Evolutionary conservation across 1,284 basidiomycete genomes (phyloP).

Genomic region (Cerrena zonata): DNA sequence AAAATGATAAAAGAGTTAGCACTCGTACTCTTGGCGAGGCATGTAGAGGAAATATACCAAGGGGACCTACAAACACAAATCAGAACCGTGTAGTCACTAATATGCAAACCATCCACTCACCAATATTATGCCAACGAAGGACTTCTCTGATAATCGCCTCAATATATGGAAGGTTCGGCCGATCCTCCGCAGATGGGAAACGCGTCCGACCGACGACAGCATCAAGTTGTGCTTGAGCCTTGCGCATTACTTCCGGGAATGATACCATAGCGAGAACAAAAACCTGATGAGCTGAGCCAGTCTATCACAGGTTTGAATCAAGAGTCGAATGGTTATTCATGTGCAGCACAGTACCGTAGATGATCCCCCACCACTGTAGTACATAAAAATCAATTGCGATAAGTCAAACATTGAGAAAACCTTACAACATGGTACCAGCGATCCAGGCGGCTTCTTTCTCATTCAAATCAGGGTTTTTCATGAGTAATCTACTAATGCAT

Average conservation of each 20-base stretch:
- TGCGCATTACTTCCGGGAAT: conserved; percentile 19
- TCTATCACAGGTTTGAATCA: background rate
- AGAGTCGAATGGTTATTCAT: background rate
- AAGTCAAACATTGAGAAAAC: background rate
- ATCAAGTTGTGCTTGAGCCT: conserved; percentile 26
- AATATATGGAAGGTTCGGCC: conserved; percentile 22
- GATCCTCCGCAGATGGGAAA: conserved; percentile 24
- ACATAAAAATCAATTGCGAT: background rate
- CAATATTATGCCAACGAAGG: background rate
- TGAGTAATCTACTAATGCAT: conserved; percentile 11
- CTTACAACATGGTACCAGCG: conserved; percentile 17
- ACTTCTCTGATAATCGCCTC: conserved; percentile 25
- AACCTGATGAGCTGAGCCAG: background rate
- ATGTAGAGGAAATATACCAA: conserved; percentile 19
- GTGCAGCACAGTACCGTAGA: conserved; percentile 3
- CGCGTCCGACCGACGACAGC: conserved; percentile 18
- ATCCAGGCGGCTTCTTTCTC: conserved; percentile 17
- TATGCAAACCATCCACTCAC: background rate
- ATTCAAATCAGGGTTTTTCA: conserved; percentile 10
- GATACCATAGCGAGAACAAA: conserved; percentile 26
- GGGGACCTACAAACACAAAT: conserved; percentile 26
- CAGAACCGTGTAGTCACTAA: background rate
- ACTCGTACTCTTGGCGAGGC: conserved; percentile 20
- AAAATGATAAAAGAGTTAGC: background rate
- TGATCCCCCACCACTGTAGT: background rate